Evolutionary conservation across 2,329 filamentous ascomycete genomes (phyloP), one percentile per base, ranked within the genome.

Genomic region (Arachnopeziza araneosa): DNA sequence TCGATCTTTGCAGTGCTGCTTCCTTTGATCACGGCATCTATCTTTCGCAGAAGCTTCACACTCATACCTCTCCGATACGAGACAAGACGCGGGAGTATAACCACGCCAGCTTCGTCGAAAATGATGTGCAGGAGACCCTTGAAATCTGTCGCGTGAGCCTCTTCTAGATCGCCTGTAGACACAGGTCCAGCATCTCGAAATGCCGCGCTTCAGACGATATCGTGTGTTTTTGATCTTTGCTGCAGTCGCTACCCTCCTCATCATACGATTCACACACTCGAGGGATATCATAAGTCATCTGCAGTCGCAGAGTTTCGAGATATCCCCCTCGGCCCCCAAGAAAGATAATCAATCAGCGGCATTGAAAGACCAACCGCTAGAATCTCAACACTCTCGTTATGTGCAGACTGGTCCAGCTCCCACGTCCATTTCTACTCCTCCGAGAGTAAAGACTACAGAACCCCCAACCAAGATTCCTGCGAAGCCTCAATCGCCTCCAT

Each of bases 121-220:
- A 98, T 80, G 88, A 98, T 92, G 60, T 84, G 84, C 53, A 98
- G 77, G 53, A 99, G 78, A 24, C 17, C 36, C 36, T 14, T 44
- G 36, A 44, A 44, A 2, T 19, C 24, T 61, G 57, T 64, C 63
- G 65, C 60, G 57, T 65, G 60, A 44, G 36, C 36, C 17, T 44
- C 17, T 7, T 14, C 36, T 12, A 44, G 36, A 44, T 44, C 36
- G 36, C 17, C 36, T 44, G 36, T 19, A 19, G 17, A 44, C 6
- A 44, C 64, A 67, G 68, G 10, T 19, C 36, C 36, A 44, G 36
- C 12, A 44, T 44, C 12, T 44, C 36, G 12, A 44, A 67, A 85
- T 88, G 80, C 73, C 83, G 60, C 82, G 86, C 56, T 78, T 82
- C 63, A 75, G 86, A 67, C 78, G 85, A 70, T 87, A 87, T 69